Base-by-base conservation (phyloP, 257 asterid genomes). In the Salvia rosmarinus region DNA sequence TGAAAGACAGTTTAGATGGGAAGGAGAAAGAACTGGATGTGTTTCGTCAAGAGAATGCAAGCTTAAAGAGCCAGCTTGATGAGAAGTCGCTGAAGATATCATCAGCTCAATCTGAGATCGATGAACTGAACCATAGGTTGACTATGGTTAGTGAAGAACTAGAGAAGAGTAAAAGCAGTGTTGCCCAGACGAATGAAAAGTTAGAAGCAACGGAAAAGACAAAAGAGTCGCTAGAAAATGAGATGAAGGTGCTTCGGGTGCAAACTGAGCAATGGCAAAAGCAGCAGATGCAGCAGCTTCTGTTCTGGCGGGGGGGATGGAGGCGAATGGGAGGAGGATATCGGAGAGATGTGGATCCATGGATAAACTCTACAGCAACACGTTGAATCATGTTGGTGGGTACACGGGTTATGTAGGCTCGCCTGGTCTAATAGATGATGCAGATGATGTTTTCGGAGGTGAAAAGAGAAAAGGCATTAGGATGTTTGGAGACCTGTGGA, bases 251-350 rank as follows among this genome's bases (percentile, higher is more conserved):
- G 88, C 91, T 95, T 4, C 82, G 86, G 3, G 87, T 91, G 14
- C 98, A 88, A 69, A 88, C 98, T 0, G 98, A 95, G 79, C 99
- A 95, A 50, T 95, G 99, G 99, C 85, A 61, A 95, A 95, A 78
- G 99, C 99, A 34, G 99, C 99, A 5, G 98, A 95, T 81, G 99
- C 97, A 23, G 99, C 99, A 4, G 99, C 99, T 0, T 78, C 98
- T 2, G 85, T 91, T 28, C 77, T 95, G 34, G 83, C 98, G 0
- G 96, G 90, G 13, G 98, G 84, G 1, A 78, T 76, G 47, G 97
- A 89, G 52, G 79, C 67, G 75, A 83, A 76, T 0, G 95, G 96
- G 19, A 82, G 90, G 75, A 82, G 89, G 72, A 75, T 91, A 35
- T 84, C 99, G 0, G 96, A 91, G 79, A 81, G 99, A 75, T 91